Evolutionary conservation across 331 rosid genomes (phyloP), one percentile per base, ranked within the genome.

Genomic region (Pyracantha coccinea): DNA sequence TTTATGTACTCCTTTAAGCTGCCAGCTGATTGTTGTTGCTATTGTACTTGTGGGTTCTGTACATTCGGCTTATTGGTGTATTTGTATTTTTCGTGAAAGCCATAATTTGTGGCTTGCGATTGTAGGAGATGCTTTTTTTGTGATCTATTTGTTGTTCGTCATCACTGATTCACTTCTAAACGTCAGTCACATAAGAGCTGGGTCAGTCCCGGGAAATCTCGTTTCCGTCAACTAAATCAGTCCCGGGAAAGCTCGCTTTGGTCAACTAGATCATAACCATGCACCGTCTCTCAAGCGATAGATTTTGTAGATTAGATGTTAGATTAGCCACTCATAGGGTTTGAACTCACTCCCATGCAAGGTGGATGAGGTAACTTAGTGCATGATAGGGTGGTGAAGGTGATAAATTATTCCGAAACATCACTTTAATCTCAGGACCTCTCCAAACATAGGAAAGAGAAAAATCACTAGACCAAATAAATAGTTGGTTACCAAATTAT

Each of bases 61-160:
- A 77, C 77, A 72, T 66, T 15, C 47, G 63, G 74, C 77, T 67
- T 63, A 79, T 75, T 79, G 69, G 45, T 80, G 80, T 83, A 82
- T 59, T 71, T 61, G 62, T 31, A 73, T 54, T 67, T 68, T 75
- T 21, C 60, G 55, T 27, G 23, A 61, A 61, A 71, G 75, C 65
- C 75, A 55, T 66, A 69, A 25, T 74, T 53, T 73, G 80, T 47
- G 76, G 66, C 73, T 78, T 80, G 65, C 59, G 63, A 66, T 77
- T 79, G 54, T 66, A 68, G 67, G 72, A 55, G 68, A 35, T 58
- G 69, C 38, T 72, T 59, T 68, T 73, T 0, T 38, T 2, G 77
- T 57, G 7, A 58, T 32, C 13, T 47, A 9, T 29, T 72, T 35
- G 20, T 7, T 32, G 54, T 72, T 24, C 20, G 28, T 38, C 27